Evolutionary conservation across 257 asterid genomes (phyloP).

Genomic region (Solanum tacnaense): DNA sequence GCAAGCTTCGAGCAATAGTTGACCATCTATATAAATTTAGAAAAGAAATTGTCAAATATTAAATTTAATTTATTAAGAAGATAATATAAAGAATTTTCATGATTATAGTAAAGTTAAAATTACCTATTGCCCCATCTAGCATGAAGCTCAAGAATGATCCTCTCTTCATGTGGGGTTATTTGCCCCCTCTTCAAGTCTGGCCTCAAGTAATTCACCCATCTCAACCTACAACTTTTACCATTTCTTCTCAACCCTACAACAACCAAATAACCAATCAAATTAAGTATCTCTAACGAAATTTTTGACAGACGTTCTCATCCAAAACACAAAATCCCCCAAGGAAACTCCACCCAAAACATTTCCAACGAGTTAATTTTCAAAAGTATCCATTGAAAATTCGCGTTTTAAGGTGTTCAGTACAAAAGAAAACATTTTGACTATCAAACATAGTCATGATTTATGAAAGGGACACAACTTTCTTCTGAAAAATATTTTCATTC

Average conservation of each 20-base stretch:
- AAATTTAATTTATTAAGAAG: background rate
- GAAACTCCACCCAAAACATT: background rate
- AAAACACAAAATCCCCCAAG: background rate
- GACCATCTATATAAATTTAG: slow-evolving; percentile 47
- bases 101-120: background rate
- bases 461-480: background rate
- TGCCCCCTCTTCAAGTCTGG: slow-evolving; percentile 92
- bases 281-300: background rate
- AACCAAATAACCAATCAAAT: background rate
- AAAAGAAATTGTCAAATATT: background rate
- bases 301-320: background rate
- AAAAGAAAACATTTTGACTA: background rate
- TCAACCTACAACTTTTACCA: slow-evolving; percentile 83
- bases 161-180: slow-evolving; percentile 80
- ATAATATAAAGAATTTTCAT: background rate
- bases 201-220: slow-evolving; percentile 96
- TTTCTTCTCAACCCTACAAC: slow-evolving; percentile 71
- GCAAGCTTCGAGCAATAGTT: slow-evolving; percentile 72
- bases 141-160: slow-evolving; percentile 60
- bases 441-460: background rate
- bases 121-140: slow-evolving; percentile 93
- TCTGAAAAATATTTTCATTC: background rate
- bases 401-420: background rate
- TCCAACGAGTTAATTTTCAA: background rate
- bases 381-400: background rate